These are phyloP conservation scores for Exophiala dermatitidis DNA, from an alignment of 2,329 filamentous ascomycete species.

Conservation along the genomic window DNA sequence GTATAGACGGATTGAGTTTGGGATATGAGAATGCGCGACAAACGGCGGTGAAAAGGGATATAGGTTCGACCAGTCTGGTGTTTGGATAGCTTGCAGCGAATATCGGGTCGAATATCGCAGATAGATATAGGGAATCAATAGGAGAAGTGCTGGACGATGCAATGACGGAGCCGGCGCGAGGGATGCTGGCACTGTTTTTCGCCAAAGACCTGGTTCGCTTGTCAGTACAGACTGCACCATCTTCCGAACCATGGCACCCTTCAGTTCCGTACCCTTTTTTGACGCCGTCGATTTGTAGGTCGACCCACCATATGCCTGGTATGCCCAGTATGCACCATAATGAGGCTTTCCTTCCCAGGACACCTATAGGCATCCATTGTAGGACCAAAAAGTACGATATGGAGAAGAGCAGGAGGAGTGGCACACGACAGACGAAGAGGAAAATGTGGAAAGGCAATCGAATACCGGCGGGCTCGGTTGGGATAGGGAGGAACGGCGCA, in stretches of 20 bases:
- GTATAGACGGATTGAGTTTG: constrained; percentile 39
- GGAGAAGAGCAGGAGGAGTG: constrained; percentile 63
- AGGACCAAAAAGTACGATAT: constrained; percentile 70
- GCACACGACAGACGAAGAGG: constrained; percentile 74
- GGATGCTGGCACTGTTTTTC: constrained; percentile 65
- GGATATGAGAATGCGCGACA: constrained; percentile 62
- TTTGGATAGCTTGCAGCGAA: constrained; percentile 80
- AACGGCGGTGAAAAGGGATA: constrained; percentile 71
- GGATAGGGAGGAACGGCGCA: constrained; percentile 84
- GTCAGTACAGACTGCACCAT: constrained; percentile 13
- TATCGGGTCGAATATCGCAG: constrained; percentile 91
- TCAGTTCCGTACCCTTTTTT: constrained; percentile 62
- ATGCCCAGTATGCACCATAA: constrained; percentile 83
- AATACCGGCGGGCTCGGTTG: constrained; percentile 56
- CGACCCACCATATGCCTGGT: constrained; percentile 95
- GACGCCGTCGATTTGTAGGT: constrained; percentile 95
- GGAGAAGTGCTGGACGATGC: constrained; percentile 88
- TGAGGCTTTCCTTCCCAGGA: constrained; percentile 67
- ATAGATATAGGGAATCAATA: constrained; percentile 86
- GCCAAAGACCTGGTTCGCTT: constrained; percentile 52
- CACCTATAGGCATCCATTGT: constrained; percentile 69
- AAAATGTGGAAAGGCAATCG: constrained; percentile 59
- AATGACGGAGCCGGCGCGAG: constrained; percentile 72
- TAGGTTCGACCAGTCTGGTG: constrained; percentile 63
- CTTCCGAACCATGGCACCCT: not conserved